phyloP scores from a whole-genome alignment of 805 yeast species.

The Hermanozyma aechmeae region DNA sequence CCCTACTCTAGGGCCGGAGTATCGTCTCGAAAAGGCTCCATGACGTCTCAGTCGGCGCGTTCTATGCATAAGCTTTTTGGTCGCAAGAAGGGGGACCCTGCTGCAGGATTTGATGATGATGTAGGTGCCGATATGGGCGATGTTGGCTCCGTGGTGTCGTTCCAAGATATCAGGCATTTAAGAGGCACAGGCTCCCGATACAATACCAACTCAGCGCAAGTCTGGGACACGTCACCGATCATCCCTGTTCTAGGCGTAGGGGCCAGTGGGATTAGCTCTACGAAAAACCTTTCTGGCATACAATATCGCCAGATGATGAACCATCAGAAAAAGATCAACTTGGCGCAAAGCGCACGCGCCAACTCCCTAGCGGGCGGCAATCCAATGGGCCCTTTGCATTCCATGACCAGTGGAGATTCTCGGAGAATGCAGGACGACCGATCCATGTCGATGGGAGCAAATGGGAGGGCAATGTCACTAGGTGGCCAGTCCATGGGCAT shows the following conservation, averaged over 20 bases:
- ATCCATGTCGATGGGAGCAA: conserved; percentile 14
- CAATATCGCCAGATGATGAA: conserved; percentile 66
- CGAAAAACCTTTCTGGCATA: conserved; percentile 34
- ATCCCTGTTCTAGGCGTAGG: conserved; percentile 55
- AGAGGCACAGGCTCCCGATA: conserved; percentile 57
- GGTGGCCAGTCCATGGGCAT: conserved; percentile 3
- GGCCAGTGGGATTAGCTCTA: conserved; percentile 8
- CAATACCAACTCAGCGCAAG: conserved; percentile 27
- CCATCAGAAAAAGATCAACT: conserved; percentile 52
- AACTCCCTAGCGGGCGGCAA: conserved; percentile 28
- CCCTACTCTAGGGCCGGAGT: conserved; percentile 1
- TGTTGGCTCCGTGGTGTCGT: conserved; percentile 36
- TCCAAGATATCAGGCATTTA: conserved; percentile 55
- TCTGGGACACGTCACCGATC: conserved; percentile 58
- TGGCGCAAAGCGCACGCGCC: conserved; percentile 38
- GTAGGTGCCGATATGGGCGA: conserved; percentile 26
- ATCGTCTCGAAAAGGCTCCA: conserved; percentile 24
- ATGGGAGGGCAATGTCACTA: too few relatives aligned
- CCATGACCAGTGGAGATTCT: conserved; percentile 3
- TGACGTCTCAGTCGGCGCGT: conserved; percentile 20
- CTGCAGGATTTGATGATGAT: conserved; percentile 27
- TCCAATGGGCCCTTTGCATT: conserved; percentile 14
- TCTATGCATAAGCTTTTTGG: conserved; percentile 32
- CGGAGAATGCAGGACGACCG: conserved; percentile 13
- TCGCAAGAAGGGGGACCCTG: conserved; percentile 23